Evolutionary conservation across 441 rosid genomes (phyloP).

Genomic region (Gossypium laxum): DNA sequence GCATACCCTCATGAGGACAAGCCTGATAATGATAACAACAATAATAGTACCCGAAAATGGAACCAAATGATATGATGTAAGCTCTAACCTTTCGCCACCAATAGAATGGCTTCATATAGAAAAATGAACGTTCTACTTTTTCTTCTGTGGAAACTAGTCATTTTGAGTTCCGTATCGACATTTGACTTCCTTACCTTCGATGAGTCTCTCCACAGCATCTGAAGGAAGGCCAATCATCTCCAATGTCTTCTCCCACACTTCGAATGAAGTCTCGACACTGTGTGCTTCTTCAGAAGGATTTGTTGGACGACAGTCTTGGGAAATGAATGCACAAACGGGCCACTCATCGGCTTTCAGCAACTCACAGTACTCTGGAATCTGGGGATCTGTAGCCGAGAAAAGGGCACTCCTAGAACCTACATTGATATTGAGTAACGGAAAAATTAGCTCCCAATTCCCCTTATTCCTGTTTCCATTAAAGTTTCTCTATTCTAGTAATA

Average conservation of each 20-base stretch:
- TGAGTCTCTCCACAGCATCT: conserved; percentile 64
- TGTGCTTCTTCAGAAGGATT: conserved; percentile 92
- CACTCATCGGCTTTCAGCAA: conserved; percentile 65
- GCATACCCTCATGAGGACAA: not conserved
- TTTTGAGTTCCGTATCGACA: conserved; percentile 46
- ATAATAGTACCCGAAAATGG: not conserved
- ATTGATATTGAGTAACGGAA: not conserved
- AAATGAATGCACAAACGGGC: conserved; percentile 85
- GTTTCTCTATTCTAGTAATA: not conserved
- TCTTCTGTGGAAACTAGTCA: conserved; percentile 17
- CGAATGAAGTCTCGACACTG: conserved; percentile 48
- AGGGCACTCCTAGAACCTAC: conserved; percentile 79
- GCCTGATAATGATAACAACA: not conserved
- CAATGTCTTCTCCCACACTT: conserved; percentile 82
- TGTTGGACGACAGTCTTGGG: conserved; percentile 81
- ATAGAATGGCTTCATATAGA: not conserved
- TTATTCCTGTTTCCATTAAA: not conserved
- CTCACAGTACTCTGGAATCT: conserved; percentile 79
- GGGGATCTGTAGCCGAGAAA: conserved; percentile 89
- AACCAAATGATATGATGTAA: not conserved
- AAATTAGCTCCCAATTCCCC: not conserved
- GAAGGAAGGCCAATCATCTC: conserved; percentile 72
- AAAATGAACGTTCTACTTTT: not conserved
- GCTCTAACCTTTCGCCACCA: conserved; percentile 1
- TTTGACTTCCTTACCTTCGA: conserved; percentile 53